Evolutionary conservation across 345 rosid species (phyloP), one percentile per base, ranked within the genome.

Genomic region (Populus simonii): DNA sequence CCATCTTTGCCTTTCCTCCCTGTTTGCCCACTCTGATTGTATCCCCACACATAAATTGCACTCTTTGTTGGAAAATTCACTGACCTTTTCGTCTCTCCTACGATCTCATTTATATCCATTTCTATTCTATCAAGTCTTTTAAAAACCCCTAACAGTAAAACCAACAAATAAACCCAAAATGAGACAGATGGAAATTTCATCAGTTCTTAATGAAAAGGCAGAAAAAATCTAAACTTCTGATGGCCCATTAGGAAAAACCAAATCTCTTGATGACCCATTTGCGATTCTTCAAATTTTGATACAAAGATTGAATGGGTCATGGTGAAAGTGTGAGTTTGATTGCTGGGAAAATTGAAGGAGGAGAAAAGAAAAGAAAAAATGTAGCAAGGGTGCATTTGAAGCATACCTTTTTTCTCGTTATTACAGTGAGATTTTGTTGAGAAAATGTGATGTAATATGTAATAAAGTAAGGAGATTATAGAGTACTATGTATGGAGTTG

Each of bases 21-120:
- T 35, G 99, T 96, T 85, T 96, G 97, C 71, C 99, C 99, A 69
- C 89, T 86, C 74, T 92, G 93, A 76, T 96, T 93, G 82, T 93
- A 93, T 22, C 99, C 99, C 99, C 99, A 92, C 23, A 91, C 97
- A 79, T 93, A 96, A 77, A 96, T 89, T 41, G 98, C 99, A 78
- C 98, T 93, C 89, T 91, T 96, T 53, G 92, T 86, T 29, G 94
- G 92, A 53, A 80, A 49, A 72, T 85, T 86, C 63, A 75, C 82
- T 47, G 88, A 68, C 74, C 76, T 81, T 39, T 85, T 78, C 23
- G 43, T 78, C 80, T 93, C 95, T 18, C 98, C 98, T 74, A 96
- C 80, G 23, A 96, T 89, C 31, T 80, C 88, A 75, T 84, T 83
- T 45, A 93, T 87, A 73, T 92, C 95, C 97, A 96, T 96, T 39